Base-by-base conservation (phyloP, 169 alveolate genomes). In the Theileria sp. region DNA sequence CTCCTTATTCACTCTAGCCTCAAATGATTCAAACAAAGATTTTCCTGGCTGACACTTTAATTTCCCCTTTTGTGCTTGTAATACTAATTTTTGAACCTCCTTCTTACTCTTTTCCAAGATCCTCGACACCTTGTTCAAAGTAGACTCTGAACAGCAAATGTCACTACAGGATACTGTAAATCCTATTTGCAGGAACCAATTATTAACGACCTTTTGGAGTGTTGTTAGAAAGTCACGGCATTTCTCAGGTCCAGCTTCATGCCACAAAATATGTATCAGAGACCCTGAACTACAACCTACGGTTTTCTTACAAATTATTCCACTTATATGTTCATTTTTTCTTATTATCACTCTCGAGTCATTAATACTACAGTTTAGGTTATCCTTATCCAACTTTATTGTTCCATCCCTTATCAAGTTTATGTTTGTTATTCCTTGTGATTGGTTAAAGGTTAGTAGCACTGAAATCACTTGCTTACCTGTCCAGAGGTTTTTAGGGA, bases 91-190 rank as follows among this genome's bases (percentile, higher is more conserved):
- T 30, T 89, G 81, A 49, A 95, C 97, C 80, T 95, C 95, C 74
- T 77, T 87, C 88, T 94, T 94, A 38, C 95, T 87, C 44, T 87
- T 80, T 65, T 91, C 93, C 78, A 98, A 85, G 17, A 97, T 94
- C 69, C 93, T 96, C 66, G 87, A 91, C 88, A 98, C 98, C 69
- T 89, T 88, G 76, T 88, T 91, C 79, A 95, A 74, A 25, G 99
- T 96, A 68, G 92, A 93, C 71, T 93, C 94, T 70, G 96, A 96
- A 25, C 99, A 99, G 73, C 97, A 96, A 54, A 98, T 97, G 88
- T 99, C 99, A 54, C 98, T 92, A 75, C 99, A 97, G 21, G 99
- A 99, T 2, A 98, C 99, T 2, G 99, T 97, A 91, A 97, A 98
- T 2, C 99, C 99, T 72, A 93, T 88, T 82, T 96, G 95, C 21